A percentile compares a stretch with the other conserved stretches of the same genome.
phyloP scores from a whole-genome alignment of 805 yeast species.

The Sugiyamaella marilandica region DNA sequence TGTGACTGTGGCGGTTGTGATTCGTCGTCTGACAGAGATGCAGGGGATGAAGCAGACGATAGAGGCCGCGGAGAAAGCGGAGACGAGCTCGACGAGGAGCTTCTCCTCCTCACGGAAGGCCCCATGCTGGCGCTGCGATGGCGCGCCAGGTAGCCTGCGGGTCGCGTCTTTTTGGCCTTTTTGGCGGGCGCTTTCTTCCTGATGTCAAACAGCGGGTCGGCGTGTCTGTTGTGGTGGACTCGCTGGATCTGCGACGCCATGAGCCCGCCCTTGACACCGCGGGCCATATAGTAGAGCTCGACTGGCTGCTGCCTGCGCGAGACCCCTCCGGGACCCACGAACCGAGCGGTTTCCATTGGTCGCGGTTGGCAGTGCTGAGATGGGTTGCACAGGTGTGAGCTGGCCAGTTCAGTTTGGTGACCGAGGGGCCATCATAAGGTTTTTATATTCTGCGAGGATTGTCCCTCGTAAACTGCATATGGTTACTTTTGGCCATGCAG shows the following conservation, averaged over 20 bases:
- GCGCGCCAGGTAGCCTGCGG: background rate
- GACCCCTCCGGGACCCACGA: background rate
- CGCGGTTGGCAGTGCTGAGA: no score
- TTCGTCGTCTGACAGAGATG: background rate
- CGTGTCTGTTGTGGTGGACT: constrained; percentile 9
- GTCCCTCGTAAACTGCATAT: no score
- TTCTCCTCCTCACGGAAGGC: background rate
- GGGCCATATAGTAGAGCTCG: constrained; percentile 11
- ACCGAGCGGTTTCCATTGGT: constrained; percentile 1
- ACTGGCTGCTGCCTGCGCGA: background rate
- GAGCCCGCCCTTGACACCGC: constrained; percentile 4
- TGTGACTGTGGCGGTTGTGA: background rate
- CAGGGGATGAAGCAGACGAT: background rate
- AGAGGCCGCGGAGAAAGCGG: background rate
- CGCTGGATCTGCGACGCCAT: constrained; percentile 19
- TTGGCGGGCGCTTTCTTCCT: constrained; percentile 2
- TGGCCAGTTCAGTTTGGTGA: no score
- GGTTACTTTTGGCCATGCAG: background rate
- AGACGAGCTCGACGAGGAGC: background rate
- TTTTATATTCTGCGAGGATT: no score
- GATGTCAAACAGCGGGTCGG: constrained; percentile 19
- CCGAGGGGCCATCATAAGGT: no score
- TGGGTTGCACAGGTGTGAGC: no score
- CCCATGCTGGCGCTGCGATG: background rate
- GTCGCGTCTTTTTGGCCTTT: background rate